A percentile compares a stretch with the other conserved stretches of the same genome.
phyloP scores from a whole-genome alignment of 108 stramenopile genomes.

The Discostella stelligeroides region DNA sequence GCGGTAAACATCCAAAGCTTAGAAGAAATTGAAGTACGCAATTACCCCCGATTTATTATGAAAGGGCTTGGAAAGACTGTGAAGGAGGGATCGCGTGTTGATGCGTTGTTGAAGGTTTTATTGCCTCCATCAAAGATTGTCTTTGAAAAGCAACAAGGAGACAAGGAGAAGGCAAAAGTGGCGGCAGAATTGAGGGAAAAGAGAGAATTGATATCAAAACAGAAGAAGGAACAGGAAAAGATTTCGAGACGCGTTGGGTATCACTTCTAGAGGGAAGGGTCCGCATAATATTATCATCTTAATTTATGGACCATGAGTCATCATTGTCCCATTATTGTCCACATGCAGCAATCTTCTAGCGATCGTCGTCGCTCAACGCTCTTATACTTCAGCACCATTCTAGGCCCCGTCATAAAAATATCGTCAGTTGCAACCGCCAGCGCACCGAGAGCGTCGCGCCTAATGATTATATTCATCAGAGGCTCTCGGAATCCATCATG shows the following conservation, averaged over 20 bases:
- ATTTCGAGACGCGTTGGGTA: slow-evolving; percentile 36
- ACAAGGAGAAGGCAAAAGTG: slow-evolving; percentile 73
- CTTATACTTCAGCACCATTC: no score
- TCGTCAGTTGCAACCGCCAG: no score
- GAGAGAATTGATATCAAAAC: slow-evolving; percentile 56
- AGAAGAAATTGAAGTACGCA: slow-evolving; percentile 69
- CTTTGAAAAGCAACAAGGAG: slow-evolving; percentile 64
- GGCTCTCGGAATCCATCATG: no score
- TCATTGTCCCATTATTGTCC: no score
- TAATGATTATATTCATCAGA: no score
- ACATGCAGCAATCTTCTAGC: no score
- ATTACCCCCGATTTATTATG: slow-evolving; percentile 76
- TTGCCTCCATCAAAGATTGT: slow-evolving; percentile 79
- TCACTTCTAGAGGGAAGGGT: slow-evolving; percentile 26
- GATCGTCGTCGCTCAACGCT: no score
- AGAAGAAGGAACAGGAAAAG: slow-evolving; percentile 60
- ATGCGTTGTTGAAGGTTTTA: slow-evolving; percentile 70
- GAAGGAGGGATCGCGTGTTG: slow-evolving; percentile 59
- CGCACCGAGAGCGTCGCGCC: no score
- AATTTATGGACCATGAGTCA: no score
- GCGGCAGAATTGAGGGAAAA: slow-evolving; percentile 76
- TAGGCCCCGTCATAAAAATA: no score
- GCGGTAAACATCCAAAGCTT: slow-evolving; percentile 66
- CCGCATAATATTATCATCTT: no score
- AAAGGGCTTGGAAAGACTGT: slow-evolving; percentile 49